Base-by-base conservation (phyloP, 2,329 filamentous ascomycete species). In the Amauroascus verrucosus region DNA sequence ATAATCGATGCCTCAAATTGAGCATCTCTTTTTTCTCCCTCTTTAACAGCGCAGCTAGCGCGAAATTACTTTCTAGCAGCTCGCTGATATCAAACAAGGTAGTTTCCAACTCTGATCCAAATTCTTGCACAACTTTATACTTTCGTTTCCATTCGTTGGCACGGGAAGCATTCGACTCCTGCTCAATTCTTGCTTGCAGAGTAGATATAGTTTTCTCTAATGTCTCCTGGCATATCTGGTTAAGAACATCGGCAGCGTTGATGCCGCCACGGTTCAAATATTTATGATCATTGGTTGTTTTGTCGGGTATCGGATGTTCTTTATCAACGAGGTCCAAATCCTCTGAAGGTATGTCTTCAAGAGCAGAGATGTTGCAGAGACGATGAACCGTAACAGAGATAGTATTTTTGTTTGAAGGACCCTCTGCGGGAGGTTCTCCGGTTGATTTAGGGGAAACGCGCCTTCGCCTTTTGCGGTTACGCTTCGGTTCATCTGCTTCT, bases 81-180 rank as follows among this genome's bases (percentile, higher is more conserved):
- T 76, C 75, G 55, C 75, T 77, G 26, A 79, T 63, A 41, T 75
- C 72, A 44, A 78, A 70, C 2, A 80, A 63, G 20, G 74, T 71
- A 26, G 74, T 72, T 16, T 73, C 71, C 16, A 80, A 63, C 48
- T 75, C 73, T 7, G 69, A 64, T 13, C 71, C 70, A 60, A 75
- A 79, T 4, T 70, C 68, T 35, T 76, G 66, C 0, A 77, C 69
- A 4, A 74, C 70, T 51, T 73, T 74, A 56, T 70, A 66, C 54
- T 76, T 72, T 53, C 71, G 70, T 26, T 67, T 70, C 54, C 71
- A 66, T 54, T 72, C 69, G 1, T 65, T 62, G 13, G 67, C 67
- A 46, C 69, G 66, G 20, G 69, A 64, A 20, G 67, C 59, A 45
- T 71, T 71, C 5, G 62, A 59, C 18, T 72, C 69, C 46, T 71